These are phyloP conservation scores for Macrolepiota fuliginosa DNA, from an alignment of 768 basidiomycete genomes.

Conservation along the genomic window DNA sequence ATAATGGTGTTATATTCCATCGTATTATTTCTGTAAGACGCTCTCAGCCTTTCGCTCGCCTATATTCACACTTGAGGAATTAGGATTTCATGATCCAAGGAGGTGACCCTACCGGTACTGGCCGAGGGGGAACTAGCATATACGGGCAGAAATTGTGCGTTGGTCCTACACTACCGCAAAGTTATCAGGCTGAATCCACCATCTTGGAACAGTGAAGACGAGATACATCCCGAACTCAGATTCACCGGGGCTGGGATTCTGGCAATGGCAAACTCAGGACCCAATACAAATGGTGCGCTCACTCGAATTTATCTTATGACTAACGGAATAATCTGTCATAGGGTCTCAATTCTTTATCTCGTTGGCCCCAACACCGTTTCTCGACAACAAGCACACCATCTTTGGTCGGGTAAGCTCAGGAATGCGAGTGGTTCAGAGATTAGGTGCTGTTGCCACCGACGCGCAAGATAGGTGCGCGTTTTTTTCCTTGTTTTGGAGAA, in stretches of 20 bases:
- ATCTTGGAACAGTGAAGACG: constrained; percentile 66
- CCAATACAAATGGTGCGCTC: constrained; percentile 77
- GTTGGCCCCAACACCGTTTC: constrained; percentile 76
- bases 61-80: background rate
- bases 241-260: constrained; percentile 97
- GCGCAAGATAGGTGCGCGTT: constrained; percentile 74
- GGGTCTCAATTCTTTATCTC: constrained; percentile 97
- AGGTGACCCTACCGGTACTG: constrained; percentile 95
- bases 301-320: constrained; percentile 29
- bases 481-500: background rate
- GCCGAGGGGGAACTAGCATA: constrained; percentile 86
- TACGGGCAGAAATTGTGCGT: constrained; percentile 85
- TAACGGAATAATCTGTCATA: constrained; percentile 25
- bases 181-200: background rate
- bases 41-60: background rate
- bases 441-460: constrained; percentile 90
- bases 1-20: constrained; percentile 88
- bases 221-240: constrained; percentile 84
- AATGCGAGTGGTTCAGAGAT: constrained; percentile 88
- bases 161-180: background rate
- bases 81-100: constrained; percentile 98
- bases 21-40: constrained; percentile 78
- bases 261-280: constrained; percentile 96
- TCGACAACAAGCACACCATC: constrained; percentile 85
- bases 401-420: constrained; percentile 90